Conservation (phyloP, 441 rosid genomes). For the Populus hybrid region DNA sequence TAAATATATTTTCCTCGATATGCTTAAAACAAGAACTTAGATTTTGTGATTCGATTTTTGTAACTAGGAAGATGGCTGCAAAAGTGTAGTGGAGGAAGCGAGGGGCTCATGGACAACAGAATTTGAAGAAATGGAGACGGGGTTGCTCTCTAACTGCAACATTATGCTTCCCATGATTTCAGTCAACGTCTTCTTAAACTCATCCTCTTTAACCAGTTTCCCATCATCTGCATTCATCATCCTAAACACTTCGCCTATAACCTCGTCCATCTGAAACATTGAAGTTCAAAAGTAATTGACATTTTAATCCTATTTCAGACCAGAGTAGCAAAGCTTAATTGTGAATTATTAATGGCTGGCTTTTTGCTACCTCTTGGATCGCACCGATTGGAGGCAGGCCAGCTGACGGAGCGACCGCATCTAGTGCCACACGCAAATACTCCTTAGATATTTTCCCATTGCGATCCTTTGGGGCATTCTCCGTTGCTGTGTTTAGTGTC, state of each 20-base stretch:
- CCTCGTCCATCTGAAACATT: conserved; percentile 61
- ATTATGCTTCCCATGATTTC: conserved; percentile 78
- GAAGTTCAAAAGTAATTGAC: neutral
- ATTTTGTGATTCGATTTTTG: neutral
- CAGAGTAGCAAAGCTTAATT: neutral
- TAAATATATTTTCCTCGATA: neutral
- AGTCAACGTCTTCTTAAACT: conserved; percentile 66
- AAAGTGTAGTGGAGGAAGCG: conserved; percentile 47
- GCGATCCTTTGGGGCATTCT: conserved; percentile 60
- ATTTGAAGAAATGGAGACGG: conserved; percentile 66
- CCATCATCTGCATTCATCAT: conserved; percentile 75
- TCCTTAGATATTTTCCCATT: conserved; percentile 70
- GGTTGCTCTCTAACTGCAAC: conserved; percentile 78
- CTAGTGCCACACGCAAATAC: conserved; percentile 57
- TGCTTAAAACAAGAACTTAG: neutral
- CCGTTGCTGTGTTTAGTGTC: conserved; percentile 56
- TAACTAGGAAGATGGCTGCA: conserved; percentile 38
- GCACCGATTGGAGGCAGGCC: conserved; percentile 85
- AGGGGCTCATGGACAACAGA: conserved; percentile 95
- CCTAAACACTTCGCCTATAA: conserved; percentile 46
- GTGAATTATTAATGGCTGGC: neutral
- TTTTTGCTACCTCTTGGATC: conserved; percentile 52
- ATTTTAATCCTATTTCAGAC: neutral
- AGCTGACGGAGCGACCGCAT: conserved; percentile 67
- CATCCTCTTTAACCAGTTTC: conserved; percentile 73